phyloP scores from a whole-genome alignment of 2,329 filamentous ascomycete genomes.

The Trichoderma oligosporum region DNA sequence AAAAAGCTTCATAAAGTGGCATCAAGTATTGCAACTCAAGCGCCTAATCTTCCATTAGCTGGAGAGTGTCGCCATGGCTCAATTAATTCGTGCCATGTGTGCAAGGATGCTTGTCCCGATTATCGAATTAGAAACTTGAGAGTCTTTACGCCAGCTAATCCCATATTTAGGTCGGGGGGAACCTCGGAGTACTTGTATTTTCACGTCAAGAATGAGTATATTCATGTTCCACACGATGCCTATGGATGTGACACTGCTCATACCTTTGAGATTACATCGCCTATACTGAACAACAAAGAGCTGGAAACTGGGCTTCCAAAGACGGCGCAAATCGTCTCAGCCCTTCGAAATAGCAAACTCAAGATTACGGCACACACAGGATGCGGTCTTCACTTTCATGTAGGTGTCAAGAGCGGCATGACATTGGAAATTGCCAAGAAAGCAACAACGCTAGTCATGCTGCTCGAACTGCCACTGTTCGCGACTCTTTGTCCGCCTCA shows the following conservation, averaged over 20 bases:
- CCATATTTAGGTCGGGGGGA: not conserved
- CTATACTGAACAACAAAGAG: slow-evolving; percentile 22
- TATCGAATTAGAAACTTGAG: not conserved
- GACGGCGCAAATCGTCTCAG: slow-evolving; percentile 9
- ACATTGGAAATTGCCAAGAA: slow-evolving; percentile 25
- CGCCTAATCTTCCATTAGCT: not conserved
- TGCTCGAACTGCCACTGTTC: slow-evolving; percentile 25
- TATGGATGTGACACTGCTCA: no score
- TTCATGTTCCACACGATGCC: not conserved
- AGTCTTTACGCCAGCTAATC: slow-evolving; percentile 2
- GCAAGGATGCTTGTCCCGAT: not conserved
- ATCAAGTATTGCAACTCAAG: not conserved
- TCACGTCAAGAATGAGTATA: slow-evolving; percentile 20
- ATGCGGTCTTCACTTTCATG: slow-evolving; percentile 29
- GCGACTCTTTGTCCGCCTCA: not conserved
- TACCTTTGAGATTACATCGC: slow-evolving; percentile 24
- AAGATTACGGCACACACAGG: slow-evolving; percentile 18
- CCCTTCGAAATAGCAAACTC: slow-evolving; percentile 8
- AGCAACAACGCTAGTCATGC: slow-evolving; percentile 22
- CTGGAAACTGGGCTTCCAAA: slow-evolving; percentile 20
- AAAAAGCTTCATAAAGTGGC: not conserved
- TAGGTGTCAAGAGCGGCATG: slow-evolving; percentile 26
- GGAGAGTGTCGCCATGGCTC: not conserved
- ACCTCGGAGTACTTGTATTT: slow-evolving; percentile 17
- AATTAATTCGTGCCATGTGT: not conserved